Conservation (phyloP, 345 rosid genomes). For the Lepidium sativum region DNA sequence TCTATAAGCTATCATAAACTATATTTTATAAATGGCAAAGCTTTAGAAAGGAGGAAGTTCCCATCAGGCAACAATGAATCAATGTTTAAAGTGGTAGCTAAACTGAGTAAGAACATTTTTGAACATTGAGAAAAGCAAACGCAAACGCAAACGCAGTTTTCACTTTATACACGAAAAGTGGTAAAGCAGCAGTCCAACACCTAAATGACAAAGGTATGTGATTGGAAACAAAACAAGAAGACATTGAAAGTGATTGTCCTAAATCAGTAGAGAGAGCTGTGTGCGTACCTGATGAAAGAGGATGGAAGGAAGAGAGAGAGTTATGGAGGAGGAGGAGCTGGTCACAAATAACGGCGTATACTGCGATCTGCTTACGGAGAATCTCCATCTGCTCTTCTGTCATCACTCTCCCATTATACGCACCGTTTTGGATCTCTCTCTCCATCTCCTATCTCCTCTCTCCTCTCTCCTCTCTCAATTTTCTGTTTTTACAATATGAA, state of each 20-base stretch:
- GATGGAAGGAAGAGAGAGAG: slow-evolving; percentile 30
- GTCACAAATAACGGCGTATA: slow-evolving; percentile 44
- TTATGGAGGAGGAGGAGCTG: slow-evolving; percentile 55
- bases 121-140: neutral
- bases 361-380: slow-evolving; percentile 58
- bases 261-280: neutral
- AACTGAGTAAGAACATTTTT: neutral
- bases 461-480: neutral
- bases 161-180: neutral
- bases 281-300: slow-evolving; percentile 35
- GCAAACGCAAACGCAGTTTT: slow-evolving; percentile 5
- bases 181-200: neutral
- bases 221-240: neutral
- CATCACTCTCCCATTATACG: slow-evolving; percentile 35
- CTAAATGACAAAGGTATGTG: neutral
- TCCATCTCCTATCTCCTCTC: slow-evolving; percentile 20
- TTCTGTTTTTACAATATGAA: slow-evolving; percentile 8
- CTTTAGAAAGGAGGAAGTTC: neutral
- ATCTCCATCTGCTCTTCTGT: slow-evolving; percentile 76
- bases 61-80: neutral
- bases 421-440: slow-evolving; percentile 22
- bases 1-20: neutral
- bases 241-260: neutral
- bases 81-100: neutral
- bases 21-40: neutral